phyloP scores from a whole-genome alignment of 2,329 filamentous ascomycete genomes.

The Huntiella decipiens region DNA sequence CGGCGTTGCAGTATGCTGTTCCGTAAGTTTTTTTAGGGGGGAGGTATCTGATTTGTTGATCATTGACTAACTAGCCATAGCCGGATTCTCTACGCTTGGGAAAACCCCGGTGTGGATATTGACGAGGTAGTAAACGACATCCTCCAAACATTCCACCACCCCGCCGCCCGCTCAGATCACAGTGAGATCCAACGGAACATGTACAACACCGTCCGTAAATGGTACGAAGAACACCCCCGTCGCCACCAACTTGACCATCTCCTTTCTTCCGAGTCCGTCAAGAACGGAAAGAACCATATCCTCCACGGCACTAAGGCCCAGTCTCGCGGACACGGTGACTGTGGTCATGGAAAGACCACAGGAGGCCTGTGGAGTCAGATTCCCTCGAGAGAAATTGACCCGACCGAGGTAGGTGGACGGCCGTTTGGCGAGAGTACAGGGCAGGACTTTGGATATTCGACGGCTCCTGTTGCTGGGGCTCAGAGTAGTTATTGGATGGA shows the following conservation, averaged over 20 bases:
- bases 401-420: neutral
- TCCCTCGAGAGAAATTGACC: conserved; percentile 32
- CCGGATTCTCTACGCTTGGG: conserved; percentile 80
- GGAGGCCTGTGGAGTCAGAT: conserved; percentile 44
- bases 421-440: conserved; percentile 2
- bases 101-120: conserved; percentile 65
- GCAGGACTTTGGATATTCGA: conserved; percentile 3
- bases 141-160: conserved; percentile 74
- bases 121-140: conserved; percentile 72
- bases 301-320: conserved; percentile 20
- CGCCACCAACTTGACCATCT: conserved; percentile 50
- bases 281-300: conserved; percentile 62
- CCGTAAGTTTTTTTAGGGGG: conserved; percentile 32
- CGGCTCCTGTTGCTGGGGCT: conserved; percentile 1
- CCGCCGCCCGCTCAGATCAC: conserved; percentile 54
- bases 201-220: conserved; percentile 69
- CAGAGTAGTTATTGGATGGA: neutral
- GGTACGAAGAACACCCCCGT: conserved; percentile 53
- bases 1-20: conserved; percentile 69
- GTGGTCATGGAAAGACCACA: conserved; percentile 37
- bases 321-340: conserved; percentile 22
- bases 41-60: conserved; percentile 2
- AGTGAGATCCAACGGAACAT: conserved; percentile 72
- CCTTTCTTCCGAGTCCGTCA: conserved; percentile 71
- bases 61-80: conserved; percentile 3